Evolutionary conservation across 2,329 filamentous ascomycete species (phyloP), one percentile per base, ranked within the genome.

Genomic region (Phyllosticta citribraziliensis): DNA sequence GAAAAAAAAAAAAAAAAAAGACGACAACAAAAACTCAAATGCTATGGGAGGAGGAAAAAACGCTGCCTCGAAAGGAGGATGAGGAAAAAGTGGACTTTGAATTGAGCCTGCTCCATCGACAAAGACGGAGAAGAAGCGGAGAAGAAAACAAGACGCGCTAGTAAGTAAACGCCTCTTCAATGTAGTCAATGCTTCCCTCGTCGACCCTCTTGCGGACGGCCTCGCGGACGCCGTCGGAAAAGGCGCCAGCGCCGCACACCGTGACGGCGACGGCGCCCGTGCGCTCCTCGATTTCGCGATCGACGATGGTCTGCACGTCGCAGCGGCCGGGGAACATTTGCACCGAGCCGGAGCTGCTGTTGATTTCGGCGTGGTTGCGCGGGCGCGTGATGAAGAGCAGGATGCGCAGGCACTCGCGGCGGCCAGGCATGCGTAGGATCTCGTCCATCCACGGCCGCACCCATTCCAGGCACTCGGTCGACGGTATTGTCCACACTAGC

Each of bases 401-500:
- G 63, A 87, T 81, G 57, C 78, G 78, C 12, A 87, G 77, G 17
- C 84, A 76, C 27, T 86, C 80, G 61, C 82, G 77, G 8, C 84
- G 80, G 11, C 78, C 76, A 2, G 83, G 82, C 73, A 86, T 80
- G 24, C 78, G 76, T 47, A 87, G 75, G 64, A 87, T 83, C 67
- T 82, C 75, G 70, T 86, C 83, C 84, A 87, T 87, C 81, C 82
- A 87, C 2, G 78, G 75, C 9, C 80, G 79, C n/a, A 86, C 79
- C 84, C 84, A 87, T 66, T 82, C 78, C 17, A 87, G 78, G 57
- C 80, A 78, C 61, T 87, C 84, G 4, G 87, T 87, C 67, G 83
- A 88, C 68, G 89, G 88, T 62, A 93, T 88, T 56, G 86, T 86
- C 89, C 89, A 93, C 51, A 91, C 84, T 24, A 93, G 80, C 5